Percentiles rank a stretch among this genome's conserved stretches.
Conservation (phyloP, 139 green algal species). For the Chlamydomonas incerta region DNA sequence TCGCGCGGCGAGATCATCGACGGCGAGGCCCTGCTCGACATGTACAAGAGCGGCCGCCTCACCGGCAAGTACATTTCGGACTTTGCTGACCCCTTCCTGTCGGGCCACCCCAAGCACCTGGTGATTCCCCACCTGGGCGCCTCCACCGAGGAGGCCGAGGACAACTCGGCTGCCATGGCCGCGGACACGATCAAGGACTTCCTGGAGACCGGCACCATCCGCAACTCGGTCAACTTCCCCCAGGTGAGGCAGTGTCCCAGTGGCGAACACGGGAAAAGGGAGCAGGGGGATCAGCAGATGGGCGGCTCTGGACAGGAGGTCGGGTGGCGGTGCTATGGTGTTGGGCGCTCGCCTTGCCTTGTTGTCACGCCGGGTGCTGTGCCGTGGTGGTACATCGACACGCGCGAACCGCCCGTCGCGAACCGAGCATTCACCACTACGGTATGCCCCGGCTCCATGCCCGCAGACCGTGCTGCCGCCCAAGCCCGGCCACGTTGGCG, state of each 20-base stretch:
- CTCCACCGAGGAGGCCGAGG: conserved; percentile 68
- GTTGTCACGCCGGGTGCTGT: too few relatives aligned
- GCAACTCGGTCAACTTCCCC: conserved; percentile 72
- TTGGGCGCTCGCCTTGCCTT: too few relatives aligned
- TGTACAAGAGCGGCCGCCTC: conserved; percentile 49
- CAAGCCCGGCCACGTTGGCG: conserved; percentile 54
- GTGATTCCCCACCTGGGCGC: conserved; percentile 67
- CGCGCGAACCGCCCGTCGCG: too few relatives aligned
- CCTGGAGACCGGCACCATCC: conserved; percentile 67
- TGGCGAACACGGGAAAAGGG: too few relatives aligned
- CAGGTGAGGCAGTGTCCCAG: conserved; percentile 27
- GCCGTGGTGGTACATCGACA: too few relatives aligned
- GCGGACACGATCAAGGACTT: conserved; percentile 70
- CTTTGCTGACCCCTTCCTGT: conserved; percentile 61
- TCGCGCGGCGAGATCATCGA: conserved; percentile 48
- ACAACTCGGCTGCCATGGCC: conserved; percentile 69
- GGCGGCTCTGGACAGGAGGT: too few relatives aligned
- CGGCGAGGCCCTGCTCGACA: conserved; percentile 25
- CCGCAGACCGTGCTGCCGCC: conserved; percentile 42
- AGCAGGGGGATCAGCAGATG: too few relatives aligned
- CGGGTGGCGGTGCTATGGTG: too few relatives aligned
- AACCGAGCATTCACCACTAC: background rate
- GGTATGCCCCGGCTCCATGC: background rate
- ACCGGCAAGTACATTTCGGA: conserved; percentile 72
- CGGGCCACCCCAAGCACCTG: conserved; percentile 59